Evolutionary conservation across 2,329 filamentous ascomycete genomes (phyloP), one percentile per base, ranked within the genome.

Genomic region (Phialemoniopsis sp.): DNA sequence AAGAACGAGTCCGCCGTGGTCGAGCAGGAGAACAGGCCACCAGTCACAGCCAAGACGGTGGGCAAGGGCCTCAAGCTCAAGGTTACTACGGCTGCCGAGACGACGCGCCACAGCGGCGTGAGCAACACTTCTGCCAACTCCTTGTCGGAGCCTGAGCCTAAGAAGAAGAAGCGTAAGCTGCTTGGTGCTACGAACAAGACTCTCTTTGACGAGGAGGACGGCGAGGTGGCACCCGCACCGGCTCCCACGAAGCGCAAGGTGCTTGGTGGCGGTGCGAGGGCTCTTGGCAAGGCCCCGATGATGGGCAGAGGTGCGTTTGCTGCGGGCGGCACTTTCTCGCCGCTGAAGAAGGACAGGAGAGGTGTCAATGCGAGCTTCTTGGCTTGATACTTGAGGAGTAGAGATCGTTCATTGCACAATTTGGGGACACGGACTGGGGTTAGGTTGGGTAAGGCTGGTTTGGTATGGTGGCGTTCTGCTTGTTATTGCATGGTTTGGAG

Each of bases 121-220:
- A 34, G 36, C 14, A 26, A 26, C 21, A 26, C 21, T 6, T 26
- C 21, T 6, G 12, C 47, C 16, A 46, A 51, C 15, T 42, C 43
- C 41, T 32, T 26, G 21, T 38, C 9, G 34, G 62, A 64, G 47
- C 51, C 48, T 21, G 66, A 72, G 46, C 65, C 60, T 7, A 76
- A 71, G 59, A 82, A 78, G 56, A 88, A 84, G 71, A 89, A 85
- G 68, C 78, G 85, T 46, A 90, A 88, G 61, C 64, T 88, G 5
- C 68, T 87, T 2, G 80, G 82, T 4, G 66, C 63, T 16, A 70
- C 73, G 16, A 78, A 75, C 35, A 78, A 80, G 10, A 86, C 80
- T 4, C 57, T 93, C 6, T 88, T 91, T 50, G 82, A 85, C 42
- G 82, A 85, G 8, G 82, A 82, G 5, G 83, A 85, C 8, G 73